phyloP scores from a whole-genome alignment of 768 basidiomycete species.

The Amanita pseudoporphyria region DNA sequence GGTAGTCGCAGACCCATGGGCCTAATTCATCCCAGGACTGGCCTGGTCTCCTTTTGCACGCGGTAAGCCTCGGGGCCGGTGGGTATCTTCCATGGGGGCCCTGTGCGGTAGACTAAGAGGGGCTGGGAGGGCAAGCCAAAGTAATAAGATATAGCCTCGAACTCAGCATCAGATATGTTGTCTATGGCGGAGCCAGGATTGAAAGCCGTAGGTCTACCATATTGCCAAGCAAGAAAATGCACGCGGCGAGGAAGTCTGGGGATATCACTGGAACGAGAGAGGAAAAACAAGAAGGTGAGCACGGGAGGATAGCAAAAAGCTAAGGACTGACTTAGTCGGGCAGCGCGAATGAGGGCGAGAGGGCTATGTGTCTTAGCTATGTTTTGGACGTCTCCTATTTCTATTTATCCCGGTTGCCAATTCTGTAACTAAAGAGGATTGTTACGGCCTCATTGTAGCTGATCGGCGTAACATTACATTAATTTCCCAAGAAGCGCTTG shows the following conservation, averaged over 20 bases:
- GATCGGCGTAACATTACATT: too few relatives aligned
- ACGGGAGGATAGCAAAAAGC: neutral
- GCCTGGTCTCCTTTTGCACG: conserved; percentile 15
- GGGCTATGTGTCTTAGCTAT: too few relatives aligned
- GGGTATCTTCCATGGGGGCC: conserved; percentile 14
- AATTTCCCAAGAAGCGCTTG: conserved; percentile 12
- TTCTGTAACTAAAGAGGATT: too few relatives aligned
- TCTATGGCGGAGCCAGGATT: neutral
- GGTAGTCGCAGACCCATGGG: conserved; percentile 11
- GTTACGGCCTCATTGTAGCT: too few relatives aligned
- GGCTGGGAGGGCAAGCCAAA: conserved; percentile 16
- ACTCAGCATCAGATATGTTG: neutral
- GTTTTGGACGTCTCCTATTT: too few relatives aligned
- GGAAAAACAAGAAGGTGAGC: neutral
- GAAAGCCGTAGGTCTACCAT: neutral
- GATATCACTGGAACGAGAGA: neutral
- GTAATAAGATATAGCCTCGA: conserved; percentile 12
- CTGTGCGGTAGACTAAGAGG: conserved; percentile 17
- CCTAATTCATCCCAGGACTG: conserved; percentile 19
- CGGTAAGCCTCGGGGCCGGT: conserved; percentile 9
- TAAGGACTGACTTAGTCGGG: neutral
- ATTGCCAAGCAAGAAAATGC: conserved; percentile 7
- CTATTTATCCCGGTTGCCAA: too few relatives aligned
- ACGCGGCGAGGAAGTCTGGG: neutral
- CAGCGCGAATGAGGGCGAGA: too few relatives aligned